Conservation (phyloP, 345 rosid species). For the Theobroma cacao region DNA sequence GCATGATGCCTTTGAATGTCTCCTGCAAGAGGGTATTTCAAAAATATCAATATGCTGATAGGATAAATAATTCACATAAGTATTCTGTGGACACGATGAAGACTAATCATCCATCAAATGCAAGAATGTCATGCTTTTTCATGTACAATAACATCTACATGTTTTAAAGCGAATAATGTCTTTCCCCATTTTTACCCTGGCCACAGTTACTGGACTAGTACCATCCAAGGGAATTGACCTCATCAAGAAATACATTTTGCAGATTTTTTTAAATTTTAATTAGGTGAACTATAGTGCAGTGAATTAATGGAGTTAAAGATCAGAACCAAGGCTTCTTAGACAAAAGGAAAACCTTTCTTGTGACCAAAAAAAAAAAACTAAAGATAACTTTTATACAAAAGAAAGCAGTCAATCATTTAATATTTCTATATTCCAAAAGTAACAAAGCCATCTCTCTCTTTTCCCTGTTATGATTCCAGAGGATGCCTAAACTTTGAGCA, state of each 20-base stretch:
- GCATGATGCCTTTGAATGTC: slow-evolving; percentile 77
- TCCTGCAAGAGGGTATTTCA: slow-evolving; percentile 45
- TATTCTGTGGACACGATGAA: neutral
- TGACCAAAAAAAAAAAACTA: too few relatives aligned
- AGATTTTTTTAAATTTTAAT: neutral
- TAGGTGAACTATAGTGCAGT: neutral
- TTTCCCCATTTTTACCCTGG: neutral
- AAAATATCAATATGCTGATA: neutral
- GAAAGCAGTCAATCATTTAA: neutral
- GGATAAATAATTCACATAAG: neutral
- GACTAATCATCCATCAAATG: neutral
- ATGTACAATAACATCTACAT: neutral
- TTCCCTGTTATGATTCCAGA: too few relatives aligned
- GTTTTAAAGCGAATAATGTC: neutral
- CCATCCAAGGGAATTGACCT: neutral
- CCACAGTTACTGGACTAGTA: neutral
- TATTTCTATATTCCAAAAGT: neutral
- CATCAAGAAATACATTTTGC: neutral
- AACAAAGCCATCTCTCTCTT: too few relatives aligned
- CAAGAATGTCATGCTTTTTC: neutral
- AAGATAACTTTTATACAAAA: neutral
- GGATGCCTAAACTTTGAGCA: neutral
- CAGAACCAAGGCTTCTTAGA: neutral
- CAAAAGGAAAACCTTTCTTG: neutral
- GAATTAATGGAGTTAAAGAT: neutral